These are phyloP conservation scores for Recurvomyces mirabilis DNA, from an alignment of 495 filamentous ascomycete species.

Conservation along the genomic window DNA sequence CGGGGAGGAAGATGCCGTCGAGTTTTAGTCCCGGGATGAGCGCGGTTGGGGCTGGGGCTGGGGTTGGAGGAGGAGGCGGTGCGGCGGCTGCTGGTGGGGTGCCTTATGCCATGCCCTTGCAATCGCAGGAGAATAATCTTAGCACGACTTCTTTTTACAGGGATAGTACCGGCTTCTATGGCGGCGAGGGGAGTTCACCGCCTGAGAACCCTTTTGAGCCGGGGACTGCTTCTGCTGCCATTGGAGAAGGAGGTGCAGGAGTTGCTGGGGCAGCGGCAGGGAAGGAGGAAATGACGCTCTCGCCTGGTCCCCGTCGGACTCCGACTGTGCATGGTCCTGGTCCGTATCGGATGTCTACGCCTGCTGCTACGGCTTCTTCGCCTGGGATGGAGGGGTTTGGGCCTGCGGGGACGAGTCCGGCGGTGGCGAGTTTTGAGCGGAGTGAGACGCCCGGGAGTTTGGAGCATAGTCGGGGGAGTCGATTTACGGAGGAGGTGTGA, in stretches of 20 bases:
- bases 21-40: constrained; percentile 21
- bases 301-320: constrained; percentile 19
- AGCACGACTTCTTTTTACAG: constrained; percentile 17
- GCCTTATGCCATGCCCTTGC: constrained; percentile 7
- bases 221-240: no score
- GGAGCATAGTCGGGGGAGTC: constrained; percentile 1
- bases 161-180: constrained; percentile 19
- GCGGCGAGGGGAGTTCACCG: not conserved
- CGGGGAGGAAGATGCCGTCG: constrained; percentile 23
- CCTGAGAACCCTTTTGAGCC: no score
- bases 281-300: constrained; percentile 12
- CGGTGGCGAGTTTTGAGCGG: constrained; percentile 5
- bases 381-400: not conserved
- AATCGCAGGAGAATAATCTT: constrained; percentile 3
- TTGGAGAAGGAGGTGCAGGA: not conserved
- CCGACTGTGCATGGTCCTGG: constrained; percentile 20
- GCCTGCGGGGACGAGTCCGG: not conserved
- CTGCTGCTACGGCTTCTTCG: not conserved
- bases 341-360: constrained; percentile 11
- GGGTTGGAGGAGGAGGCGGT: no score
- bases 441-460: constrained; percentile 8
- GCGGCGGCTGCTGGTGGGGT: not conserved
- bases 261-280: not conserved
- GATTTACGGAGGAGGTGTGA: constrained; percentile 20
- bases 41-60: no score